These are phyloP conservation scores for Incumbomyces delicatus DNA, from an alignment of 2,329 filamentous ascomycete species.

Conservation along the genomic window DNA sequence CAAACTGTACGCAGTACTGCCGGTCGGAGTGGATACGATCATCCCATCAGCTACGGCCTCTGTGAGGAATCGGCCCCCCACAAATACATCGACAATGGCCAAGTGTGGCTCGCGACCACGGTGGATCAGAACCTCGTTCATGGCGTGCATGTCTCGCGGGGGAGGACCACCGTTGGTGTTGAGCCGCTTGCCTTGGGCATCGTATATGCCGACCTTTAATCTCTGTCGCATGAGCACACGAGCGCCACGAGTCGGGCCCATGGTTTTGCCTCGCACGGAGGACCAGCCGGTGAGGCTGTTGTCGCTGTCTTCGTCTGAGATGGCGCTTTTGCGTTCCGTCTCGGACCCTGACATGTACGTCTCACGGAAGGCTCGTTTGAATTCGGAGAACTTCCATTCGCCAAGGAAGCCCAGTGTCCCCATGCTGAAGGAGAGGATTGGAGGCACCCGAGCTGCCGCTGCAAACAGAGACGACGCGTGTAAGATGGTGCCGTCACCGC, in stretches of 20 bases:
- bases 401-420: constrained; percentile 89
- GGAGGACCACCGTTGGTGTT: constrained; percentile 26
- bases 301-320: constrained; percentile 36
- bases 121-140: constrained; percentile 94
- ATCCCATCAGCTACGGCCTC: constrained; percentile 94
- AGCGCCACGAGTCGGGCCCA: constrained; percentile 63
- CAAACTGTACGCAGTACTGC: constrained; percentile 91
- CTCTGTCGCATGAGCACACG: constrained; percentile 79
- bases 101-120: constrained; percentile 83
- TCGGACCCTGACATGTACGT: constrained; percentile 73
- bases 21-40: constrained; percentile 85
- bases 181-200: constrained; percentile 47
- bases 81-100: constrained; percentile 81
- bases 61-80: constrained; percentile 81
- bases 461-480: constrained; percentile 81
- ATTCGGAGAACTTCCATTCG: constrained; percentile 91
- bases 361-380: constrained; percentile 84
- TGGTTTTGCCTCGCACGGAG: constrained; percentile 65
- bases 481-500: constrained; percentile 85
- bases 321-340: constrained; percentile 33
- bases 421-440: constrained; percentile 92
- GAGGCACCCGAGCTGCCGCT: constrained; percentile 69
- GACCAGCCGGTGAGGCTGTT: constrained; percentile 51
- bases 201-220: constrained; percentile 75
- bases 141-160: constrained; percentile 52